Evolutionary conservation across 1,284 basidiomycete genomes (phyloP), one percentile per base, ranked within the genome.

Genomic region (Schizophyllum amplum): DNA sequence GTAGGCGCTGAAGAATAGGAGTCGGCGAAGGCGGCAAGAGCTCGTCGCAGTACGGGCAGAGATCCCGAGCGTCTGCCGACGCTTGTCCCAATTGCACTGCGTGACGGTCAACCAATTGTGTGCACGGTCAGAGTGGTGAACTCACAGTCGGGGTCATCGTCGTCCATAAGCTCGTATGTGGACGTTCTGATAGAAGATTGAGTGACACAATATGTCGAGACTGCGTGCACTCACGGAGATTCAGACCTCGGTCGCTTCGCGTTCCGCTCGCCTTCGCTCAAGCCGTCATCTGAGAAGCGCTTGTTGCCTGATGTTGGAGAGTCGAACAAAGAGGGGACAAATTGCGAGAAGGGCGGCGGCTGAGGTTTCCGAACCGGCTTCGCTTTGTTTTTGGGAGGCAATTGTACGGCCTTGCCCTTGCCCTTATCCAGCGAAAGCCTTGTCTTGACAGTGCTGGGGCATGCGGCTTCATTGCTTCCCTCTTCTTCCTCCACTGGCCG

Each of bases 21-120:
- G 88, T 87, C 2, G 85, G 86, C 2, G 75, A 70, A 1, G 73
- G 59, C 2, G 89, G 90, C 5, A 90, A 74, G 0, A 71, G 75
- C 27, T 80, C 77, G 63, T 92, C 89, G 61, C 89, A 92, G 68
- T 84, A 92, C 0, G 89, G 88, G 64, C 90, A 92, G 1, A 91
- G 69, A 0, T 75, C 82, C 4, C 73, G 74, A 5, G 86, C 86
- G 62, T 90, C 87, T 17, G 75, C 68, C 27, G 67, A 60, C 4
- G 75, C 69, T 50, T 73, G 71, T 22, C 76, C 66, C 50, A 77
- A 75, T 52, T 78, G 75, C 81, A 62, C 4, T 56, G 42, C 23
- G 60, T 47, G n/a, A 21, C 22, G 27, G 27, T 24, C 25, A 47
- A 5, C 15, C 56, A 24, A 59, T 24, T 52, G 21, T 24, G 22